Evolutionary conservation across 1,284 basidiomycete genomes (phyloP), one percentile per base, ranked within the genome.

Genomic region (Hemileia vastatrix): DNA sequence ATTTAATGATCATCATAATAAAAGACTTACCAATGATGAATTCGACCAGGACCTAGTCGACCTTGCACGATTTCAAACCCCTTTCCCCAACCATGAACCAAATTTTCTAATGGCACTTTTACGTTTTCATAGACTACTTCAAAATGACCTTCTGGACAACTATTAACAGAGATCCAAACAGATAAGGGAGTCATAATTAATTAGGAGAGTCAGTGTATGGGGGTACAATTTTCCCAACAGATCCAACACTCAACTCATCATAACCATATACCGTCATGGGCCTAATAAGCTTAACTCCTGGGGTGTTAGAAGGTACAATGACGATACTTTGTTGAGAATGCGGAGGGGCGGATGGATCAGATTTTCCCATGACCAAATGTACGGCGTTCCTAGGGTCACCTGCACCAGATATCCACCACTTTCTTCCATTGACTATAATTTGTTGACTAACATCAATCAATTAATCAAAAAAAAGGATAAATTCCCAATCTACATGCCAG

Each of bases 371-470:
- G 48, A 97, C 88, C 57, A 98, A 83, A 76, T 98, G 94, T 5
- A 98, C 73, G 65, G 83, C 84, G 67, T 86, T 88, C 63, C 94
- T 82, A 50, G 91, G 91, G 77, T 98, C 93, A 36, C 93, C 93
- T 3, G 94, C 94, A 55, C 94, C 94, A 47, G 90, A 92, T 76
- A 97, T 97, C 87, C 89, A 97, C 93, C 94, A 97, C 83, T 98
- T 98, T 78, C 94, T 91, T 1, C 94, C 94, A 72, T 89, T 93
- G 70, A 98, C 86, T 66, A 95, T 85, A 68, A 97, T 89, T 67
- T 92, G 86, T 71, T 91, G 79, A 51, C 90, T 90, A 75, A 93
- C 87, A 67, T 84, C 8, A 13, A 48, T 6, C 47, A 18, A 48
- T 6, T 6, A n/a, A n/a, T n/a, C n/a, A n/a, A n/a, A n/a, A n/a